Evolutionary conservation across 2,329 filamentous ascomycete genomes (phyloP).

Genomic region (Phyllosticta paracitricarpa): DNA sequence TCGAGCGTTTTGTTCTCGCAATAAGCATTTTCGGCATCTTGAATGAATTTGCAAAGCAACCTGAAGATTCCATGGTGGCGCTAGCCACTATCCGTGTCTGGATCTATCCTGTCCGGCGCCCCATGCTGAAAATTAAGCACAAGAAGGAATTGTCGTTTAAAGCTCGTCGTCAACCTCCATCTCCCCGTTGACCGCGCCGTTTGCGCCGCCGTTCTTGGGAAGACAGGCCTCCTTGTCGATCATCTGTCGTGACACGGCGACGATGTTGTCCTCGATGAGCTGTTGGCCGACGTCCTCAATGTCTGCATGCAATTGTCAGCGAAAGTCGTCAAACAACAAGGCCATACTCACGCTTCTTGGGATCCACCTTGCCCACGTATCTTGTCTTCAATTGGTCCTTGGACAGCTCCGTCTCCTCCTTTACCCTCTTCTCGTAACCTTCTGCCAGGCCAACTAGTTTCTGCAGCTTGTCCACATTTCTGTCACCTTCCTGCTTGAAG

Average conservation of each 20-base stretch:
- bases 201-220: constrained; percentile 41
- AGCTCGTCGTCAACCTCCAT: constrained; percentile 26
- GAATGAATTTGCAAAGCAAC: background rate
- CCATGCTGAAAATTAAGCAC: constrained; percentile 2
- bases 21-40: background rate
- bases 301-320: constrained; percentile 39
- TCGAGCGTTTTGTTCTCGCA: background rate
- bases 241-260: constrained; percentile 96
- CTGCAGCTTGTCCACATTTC: constrained; percentile 82
- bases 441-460: constrained; percentile 80
- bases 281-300: constrained; percentile 93
- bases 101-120: background rate
- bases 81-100: background rate
- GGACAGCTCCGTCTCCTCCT: constrained; percentile 94
- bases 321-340: background rate
- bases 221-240: constrained; percentile 98
- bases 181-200: constrained; percentile 22
- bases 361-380: constrained; percentile 97
- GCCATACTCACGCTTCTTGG: constrained; percentile 70
- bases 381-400: constrained; percentile 98
- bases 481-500: constrained; percentile 72
- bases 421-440: constrained; percentile 96
- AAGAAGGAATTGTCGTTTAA: constrained; percentile 5
- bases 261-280: constrained; percentile 98
- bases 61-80: background rate